Evolutionary conservation across 495 filamentous ascomycete species (phyloP).

Genomic region (Hyaloscypha variabilis): DNA sequence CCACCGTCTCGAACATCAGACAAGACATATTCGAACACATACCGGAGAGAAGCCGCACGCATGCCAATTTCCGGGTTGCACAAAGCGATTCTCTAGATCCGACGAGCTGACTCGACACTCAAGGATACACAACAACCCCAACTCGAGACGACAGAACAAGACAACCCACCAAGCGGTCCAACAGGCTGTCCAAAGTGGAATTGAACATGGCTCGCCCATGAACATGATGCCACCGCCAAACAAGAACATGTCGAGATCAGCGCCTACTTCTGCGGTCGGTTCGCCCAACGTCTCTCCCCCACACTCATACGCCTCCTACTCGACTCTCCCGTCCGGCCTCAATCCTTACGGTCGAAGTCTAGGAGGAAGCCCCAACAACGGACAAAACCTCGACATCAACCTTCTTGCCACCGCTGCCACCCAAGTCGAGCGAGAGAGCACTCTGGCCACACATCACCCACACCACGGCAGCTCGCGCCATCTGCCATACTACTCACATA

Average conservation of each 20-base stretch:
- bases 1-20: slow-evolving; percentile 98
- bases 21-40: slow-evolving; percentile 94
- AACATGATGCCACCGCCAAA: slow-evolving; percentile 81
- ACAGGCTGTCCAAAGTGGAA: slow-evolving; percentile 36
- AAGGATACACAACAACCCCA: slow-evolving; percentile 98
- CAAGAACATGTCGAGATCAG: slow-evolving; percentile 77
- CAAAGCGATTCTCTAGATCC: slow-evolving; percentile 95
- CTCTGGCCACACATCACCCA: slow-evolving; percentile 46
- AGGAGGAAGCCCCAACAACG: slow-evolving; percentile 41
- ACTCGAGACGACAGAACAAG: slow-evolving; percentile 93
- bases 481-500: slow-evolving; percentile 62
- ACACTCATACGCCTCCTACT: slow-evolving; percentile 81
- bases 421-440: slow-evolving; percentile 77
- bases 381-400: slow-evolving; percentile 69
- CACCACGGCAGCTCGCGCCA: slow-evolving; percentile 54
- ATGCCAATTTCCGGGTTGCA: slow-evolving; percentile 92
- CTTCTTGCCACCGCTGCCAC: slow-evolving; percentile 90
- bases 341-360: slow-evolving; percentile 68
- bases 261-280: slow-evolving; percentile 84
- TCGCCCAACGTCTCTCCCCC: slow-evolving; percentile 97
- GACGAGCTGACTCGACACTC: slow-evolving; percentile 97
- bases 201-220: slow-evolving; percentile 52
- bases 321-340: slow-evolving; percentile 61
- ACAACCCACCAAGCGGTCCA: slow-evolving; percentile 59
- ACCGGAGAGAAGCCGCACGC: slow-evolving; percentile 98